These are phyloP conservation scores for Candida nemodendra DNA, from an alignment of 805 yeast species.

Conservation along the genomic window DNA sequence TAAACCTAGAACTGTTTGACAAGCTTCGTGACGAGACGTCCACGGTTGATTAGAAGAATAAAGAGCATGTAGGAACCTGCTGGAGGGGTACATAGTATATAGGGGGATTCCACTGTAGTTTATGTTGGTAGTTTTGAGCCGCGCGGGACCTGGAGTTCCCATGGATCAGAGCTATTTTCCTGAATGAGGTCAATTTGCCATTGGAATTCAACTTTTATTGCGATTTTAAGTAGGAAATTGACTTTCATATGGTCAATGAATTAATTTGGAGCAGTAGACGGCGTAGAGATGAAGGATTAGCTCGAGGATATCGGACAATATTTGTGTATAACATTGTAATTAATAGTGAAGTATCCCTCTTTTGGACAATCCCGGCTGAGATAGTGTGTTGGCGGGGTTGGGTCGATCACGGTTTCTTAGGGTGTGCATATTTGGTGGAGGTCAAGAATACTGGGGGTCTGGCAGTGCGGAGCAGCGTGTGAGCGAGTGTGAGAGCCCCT, in stretches of 20 bases:
- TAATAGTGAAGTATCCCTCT: too few relatives aligned
- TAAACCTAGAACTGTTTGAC: conserved; percentile 66
- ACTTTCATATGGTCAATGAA: background rate
- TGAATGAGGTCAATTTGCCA: background rate
- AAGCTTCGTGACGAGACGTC: conserved; percentile 5
- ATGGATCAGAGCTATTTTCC: background rate
- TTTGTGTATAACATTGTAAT: too few relatives aligned
- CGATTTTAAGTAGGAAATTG: background rate
- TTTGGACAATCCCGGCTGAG: too few relatives aligned
- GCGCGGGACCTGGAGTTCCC: background rate
- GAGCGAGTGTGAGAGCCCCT: background rate
- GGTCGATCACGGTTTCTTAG: background rate
- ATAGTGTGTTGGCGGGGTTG: background rate
- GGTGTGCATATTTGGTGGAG: background rate
- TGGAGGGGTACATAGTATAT: background rate
- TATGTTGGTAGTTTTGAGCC: background rate
- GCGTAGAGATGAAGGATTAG: background rate
- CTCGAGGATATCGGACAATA: too few relatives aligned
- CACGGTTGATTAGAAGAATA: background rate
- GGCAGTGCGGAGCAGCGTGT: background rate
- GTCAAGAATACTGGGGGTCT: background rate
- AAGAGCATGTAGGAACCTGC: background rate
- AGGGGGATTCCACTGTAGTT: background rate
- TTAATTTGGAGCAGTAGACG: background rate
- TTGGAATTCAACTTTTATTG: background rate